phyloP scores from a whole-genome alignment of 139 green algal genomes.

The Chlamydomonas sp. region DNA sequence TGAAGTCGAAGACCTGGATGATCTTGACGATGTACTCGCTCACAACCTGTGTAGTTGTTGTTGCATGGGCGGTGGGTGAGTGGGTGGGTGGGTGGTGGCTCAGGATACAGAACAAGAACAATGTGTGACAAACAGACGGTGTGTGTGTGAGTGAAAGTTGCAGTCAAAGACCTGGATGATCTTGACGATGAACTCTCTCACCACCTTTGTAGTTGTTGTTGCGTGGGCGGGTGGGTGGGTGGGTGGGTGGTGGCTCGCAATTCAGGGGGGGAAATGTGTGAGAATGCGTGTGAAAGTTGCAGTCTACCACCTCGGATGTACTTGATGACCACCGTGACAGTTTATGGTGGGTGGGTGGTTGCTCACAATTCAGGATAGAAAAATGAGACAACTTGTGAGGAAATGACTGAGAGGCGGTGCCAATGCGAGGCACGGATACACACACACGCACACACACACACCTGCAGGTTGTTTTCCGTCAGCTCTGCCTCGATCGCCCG shows the following conservation, averaged over 20 bases:
- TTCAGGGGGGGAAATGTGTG: too few relatives aligned
- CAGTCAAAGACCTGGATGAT: slow-evolving; percentile 54
- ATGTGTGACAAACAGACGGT: too few relatives aligned
- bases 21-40: slow-evolving; percentile 79
- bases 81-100: too few relatives aligned
- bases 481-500: slow-evolving; percentile 64
- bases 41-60: slow-evolving; percentile 49
- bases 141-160: not conserved
- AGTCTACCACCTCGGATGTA: slow-evolving; percentile 49
- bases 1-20: slow-evolving; percentile 87
- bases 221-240: too few relatives aligned
- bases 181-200: slow-evolving; percentile 72
- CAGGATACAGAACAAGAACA: too few relatives aligned
- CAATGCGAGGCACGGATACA: too few relatives aligned
- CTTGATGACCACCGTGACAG: slow-evolving; percentile 69
- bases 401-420: too few relatives aligned
- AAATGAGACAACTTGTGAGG: too few relatives aligned
- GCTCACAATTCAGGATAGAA: too few relatives aligned
- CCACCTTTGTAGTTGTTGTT: slow-evolving; percentile 51
- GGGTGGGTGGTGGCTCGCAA: too few relatives aligned
- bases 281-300: not conserved
- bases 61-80: too few relatives aligned
- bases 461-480: slow-evolving; percentile 58
- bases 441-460: slow-evolving; percentile 14
- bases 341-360: not conserved